Conservation (phyloP, 805 yeast species). For the Zygosaccharomyces kombuchaensis region DNA sequence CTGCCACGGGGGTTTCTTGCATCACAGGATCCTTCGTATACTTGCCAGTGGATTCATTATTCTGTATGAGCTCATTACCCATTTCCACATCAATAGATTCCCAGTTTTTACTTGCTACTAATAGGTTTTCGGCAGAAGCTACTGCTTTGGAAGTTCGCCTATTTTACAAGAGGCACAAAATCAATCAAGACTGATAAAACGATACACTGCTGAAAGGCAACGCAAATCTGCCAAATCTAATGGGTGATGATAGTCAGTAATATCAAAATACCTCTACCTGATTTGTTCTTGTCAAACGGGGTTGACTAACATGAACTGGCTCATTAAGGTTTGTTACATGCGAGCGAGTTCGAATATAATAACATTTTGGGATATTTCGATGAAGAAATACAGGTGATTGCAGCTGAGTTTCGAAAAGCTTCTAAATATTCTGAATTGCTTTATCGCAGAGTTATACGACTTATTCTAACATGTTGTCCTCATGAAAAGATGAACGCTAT, state of each 20-base stretch:
- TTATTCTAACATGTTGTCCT: slow-evolving; percentile 5
- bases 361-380: slow-evolving; percentile 1
- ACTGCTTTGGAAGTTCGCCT: background rate
- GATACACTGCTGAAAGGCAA: background rate
- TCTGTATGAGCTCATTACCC: slow-evolving; percentile 1
- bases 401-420: background rate
- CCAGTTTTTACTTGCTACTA: background rate
- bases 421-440: slow-evolving; percentile 4
- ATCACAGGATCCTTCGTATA: slow-evolving; percentile 11
- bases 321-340: background rate
- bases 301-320: background rate
- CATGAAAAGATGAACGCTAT: background rate
- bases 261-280: background rate
- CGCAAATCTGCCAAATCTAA: background rate
- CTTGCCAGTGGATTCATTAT: background rate
- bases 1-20: slow-evolving; percentile 17
- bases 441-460: slow-evolving; percentile 1
- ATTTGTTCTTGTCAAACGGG: background rate
- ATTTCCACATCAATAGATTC: background rate
- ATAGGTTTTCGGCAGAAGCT: background rate
- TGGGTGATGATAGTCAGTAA: background rate
- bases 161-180: background rate
- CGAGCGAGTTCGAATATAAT: background rate
- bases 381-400: background rate
- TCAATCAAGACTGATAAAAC: background rate